A percentile compares a stretch with the other conserved stretches of the same genome.
These are phyloP conservation scores for Apophysomyces variabilis DNA, from an alignment of 371 early-diverging fungal genomes.

Conservation along the genomic window DNA sequence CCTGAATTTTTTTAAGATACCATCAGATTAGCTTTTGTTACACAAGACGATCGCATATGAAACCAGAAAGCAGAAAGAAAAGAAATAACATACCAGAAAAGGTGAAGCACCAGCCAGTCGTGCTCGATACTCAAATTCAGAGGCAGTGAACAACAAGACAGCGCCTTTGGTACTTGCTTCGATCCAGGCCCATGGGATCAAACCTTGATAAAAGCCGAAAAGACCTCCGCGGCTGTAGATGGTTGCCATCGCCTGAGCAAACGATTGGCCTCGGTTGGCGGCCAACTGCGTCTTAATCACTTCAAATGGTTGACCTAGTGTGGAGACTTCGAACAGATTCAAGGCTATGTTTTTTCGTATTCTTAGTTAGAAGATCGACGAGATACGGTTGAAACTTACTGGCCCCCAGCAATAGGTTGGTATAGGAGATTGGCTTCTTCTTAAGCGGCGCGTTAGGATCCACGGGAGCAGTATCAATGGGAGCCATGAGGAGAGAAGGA, in stretches of 20 bases:
- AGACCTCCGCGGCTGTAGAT: slow-evolving; percentile 83
- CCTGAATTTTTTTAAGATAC: slow-evolving; percentile 32
- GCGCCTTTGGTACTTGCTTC: slow-evolving; percentile 91
- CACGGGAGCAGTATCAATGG: slow-evolving; percentile 26
- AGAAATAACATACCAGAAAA: slow-evolving; percentile 45
- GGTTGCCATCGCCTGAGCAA: slow-evolving; percentile 62
- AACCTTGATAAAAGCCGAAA: slow-evolving; percentile 82
- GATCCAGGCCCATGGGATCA: slow-evolving; percentile 92
- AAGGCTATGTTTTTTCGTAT: slow-evolving; percentile 36
- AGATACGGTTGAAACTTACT: slow-evolving; percentile 37
- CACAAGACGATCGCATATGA: slow-evolving; percentile 5
- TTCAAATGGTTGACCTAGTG: slow-evolving; percentile 91
- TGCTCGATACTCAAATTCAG: slow-evolving; percentile 86
- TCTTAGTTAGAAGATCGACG: not conserved
- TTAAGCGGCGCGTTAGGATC: slow-evolving; percentile 48
- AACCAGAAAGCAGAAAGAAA: too few relatives aligned
- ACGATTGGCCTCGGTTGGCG: slow-evolving; percentile 80
- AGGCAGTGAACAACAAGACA: slow-evolving; percentile 91
- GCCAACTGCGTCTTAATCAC: slow-evolving; percentile 90
- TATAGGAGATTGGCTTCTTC: slow-evolving; percentile 69
- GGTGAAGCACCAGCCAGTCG: slow-evolving; percentile 61
- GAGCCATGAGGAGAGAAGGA: slow-evolving; percentile 20
- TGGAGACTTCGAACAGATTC: slow-evolving; percentile 86
- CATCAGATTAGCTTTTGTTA: slow-evolving; percentile 3
- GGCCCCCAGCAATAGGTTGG: slow-evolving; percentile 68